Base-by-base conservation (phyloP, 495 filamentous ascomycete species). In the Friedmanniomyces endolithicus region DNA sequence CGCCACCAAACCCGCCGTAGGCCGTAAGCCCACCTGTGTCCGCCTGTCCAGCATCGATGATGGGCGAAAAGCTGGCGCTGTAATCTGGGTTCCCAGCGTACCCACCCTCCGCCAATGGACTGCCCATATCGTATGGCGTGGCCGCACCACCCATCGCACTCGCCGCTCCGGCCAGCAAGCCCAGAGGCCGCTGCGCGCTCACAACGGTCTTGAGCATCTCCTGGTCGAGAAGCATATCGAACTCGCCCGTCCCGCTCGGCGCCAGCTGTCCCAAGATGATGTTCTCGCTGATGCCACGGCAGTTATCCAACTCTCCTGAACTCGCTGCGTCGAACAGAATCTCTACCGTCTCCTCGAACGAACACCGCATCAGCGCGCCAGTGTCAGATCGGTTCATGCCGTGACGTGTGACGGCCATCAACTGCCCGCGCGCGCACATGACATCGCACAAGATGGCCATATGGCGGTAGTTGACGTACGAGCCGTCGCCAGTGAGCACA, bases 321-420 rank as follows among this genome's bases (percentile, higher is more conserved):
- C 88, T 87, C 39, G 92, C 92, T 35, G 92, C 92, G 56, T 99
- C 92, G 27, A 96, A 77, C 24, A 99, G 74, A 72, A 99, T 99
- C 67, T 99, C 92, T 31, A 99, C 92, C 0, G 92, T 99, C 64
- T 99, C 94, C 72, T 99, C 92, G 71, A 99, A 99, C 9, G 92
- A 99, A 75, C 92, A 99, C 66, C 92, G 83, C 92, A 99, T 99
- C 63, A 99, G 75, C 1, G 92, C 92, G 74, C 92, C 92, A 46
- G 94, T 99, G 63, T 99, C 94, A 12, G 88, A 85, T 60, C 94
- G 81, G 71, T 99, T 99, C 70, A 99, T 99, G 73, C 92, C 92
- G 59, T 97, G 94, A 68, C 92, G 88, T 53, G 92, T 97, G 51
- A 97, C 89, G 6, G 92, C 90, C 68, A 94, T 94, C 60, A 99